Evolutionary conservation across 257 asterid genomes (phyloP).

Genomic region (Penstemon barbatus): DNA sequence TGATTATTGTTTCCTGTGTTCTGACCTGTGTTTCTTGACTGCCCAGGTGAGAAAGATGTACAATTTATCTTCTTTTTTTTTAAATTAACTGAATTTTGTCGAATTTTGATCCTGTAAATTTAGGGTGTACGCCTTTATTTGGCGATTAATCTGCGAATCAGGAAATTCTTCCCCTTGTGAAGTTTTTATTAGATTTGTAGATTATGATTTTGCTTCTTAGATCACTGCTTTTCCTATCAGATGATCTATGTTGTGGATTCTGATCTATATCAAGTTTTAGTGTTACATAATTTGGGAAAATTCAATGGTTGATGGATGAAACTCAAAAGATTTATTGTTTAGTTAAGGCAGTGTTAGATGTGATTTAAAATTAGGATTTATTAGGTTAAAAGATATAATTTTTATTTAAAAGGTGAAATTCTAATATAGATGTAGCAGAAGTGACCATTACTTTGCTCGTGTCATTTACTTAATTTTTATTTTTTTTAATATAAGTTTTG

Average conservation of each 20-base stretch:
- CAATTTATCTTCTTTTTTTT: background rate
- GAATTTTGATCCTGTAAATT: conserved; percentile 3
- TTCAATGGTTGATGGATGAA: background rate
- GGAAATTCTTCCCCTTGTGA: background rate
- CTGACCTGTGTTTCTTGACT: conserved; percentile 13
- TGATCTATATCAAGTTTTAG: background rate
- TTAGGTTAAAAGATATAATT: background rate
- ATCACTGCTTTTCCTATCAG: conserved; percentile 6
- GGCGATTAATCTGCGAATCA: too few species aligned
- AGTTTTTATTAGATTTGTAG: background rate
- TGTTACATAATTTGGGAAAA: background rate
- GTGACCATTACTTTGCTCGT: too few species aligned
- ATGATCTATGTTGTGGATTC: conserved; percentile 20
- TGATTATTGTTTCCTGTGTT: conserved; percentile 19
- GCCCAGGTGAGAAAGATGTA: conserved; percentile 42
- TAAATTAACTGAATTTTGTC: background rate
- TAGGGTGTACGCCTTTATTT: background rate
- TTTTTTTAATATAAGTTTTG: conserved; percentile 20
- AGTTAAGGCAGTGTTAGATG: background rate
- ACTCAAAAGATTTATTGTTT: background rate
- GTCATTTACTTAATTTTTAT: background rate
- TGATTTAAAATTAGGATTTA: background rate
- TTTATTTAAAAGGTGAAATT: conserved; percentile 13
- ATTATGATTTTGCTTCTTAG: conserved; percentile 2
- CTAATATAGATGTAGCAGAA: background rate